Evolutionary conservation across 352 stramenopile species (phyloP).

Genomic region (Hyphochytrium catenoides): DNA sequence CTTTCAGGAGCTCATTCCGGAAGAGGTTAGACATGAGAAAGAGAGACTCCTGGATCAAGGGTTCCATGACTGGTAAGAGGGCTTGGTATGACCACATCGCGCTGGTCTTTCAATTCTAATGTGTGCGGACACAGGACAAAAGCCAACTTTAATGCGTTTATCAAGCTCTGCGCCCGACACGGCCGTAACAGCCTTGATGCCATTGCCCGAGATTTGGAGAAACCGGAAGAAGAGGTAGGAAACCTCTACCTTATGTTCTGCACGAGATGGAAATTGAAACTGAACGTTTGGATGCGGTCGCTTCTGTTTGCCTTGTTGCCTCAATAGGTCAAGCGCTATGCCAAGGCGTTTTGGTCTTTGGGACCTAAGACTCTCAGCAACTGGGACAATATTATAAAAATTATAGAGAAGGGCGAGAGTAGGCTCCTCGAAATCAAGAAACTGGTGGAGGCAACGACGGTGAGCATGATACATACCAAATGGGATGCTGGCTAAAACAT

Average conservation of each 20-base stretch:
- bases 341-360: conserved; percentile 28
- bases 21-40: conserved; percentile 73
- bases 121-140: too few species aligned
- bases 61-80: conserved; percentile 51
- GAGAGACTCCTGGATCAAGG: conserved; percentile 54
- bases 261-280: too few species aligned
- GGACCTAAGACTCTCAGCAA: conserved; percentile 41
- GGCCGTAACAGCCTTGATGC: conserved; percentile 38
- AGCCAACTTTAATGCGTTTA: conserved; percentile 54
- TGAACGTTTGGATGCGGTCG: too few species aligned
- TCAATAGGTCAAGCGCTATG: conserved; percentile 37
- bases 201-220: conserved; percentile 52
- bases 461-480: too few species aligned
- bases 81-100: too few species aligned
- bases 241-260: too few species aligned
- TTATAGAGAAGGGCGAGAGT: conserved; percentile 59
- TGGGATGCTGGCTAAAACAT: too few species aligned
- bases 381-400: conserved; percentile 57
- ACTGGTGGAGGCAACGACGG: conserved; percentile 35
- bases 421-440: conserved; percentile 61
- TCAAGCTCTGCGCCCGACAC: conserved; percentile 46
- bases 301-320: too few species aligned
- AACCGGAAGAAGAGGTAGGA: conserved; percentile 44
- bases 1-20: too few species aligned
- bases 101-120: too few species aligned